Evolutionary conservation across 768 basidiomycete species (phyloP).

Genomic region (Baorangia bicolor): DNA sequence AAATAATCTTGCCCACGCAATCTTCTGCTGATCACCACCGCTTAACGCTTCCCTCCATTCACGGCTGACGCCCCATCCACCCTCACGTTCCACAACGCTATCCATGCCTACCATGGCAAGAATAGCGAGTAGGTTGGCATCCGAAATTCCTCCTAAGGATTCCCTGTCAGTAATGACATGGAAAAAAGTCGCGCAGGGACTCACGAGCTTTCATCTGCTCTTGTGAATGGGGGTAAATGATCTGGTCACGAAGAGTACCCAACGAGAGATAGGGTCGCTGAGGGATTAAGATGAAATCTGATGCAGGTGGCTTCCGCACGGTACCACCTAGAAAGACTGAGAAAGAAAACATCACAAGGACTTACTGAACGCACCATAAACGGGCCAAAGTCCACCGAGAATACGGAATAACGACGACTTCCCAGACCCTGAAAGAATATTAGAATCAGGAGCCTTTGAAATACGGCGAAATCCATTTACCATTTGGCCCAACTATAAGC

Average conservation of each 20-base stretch:
- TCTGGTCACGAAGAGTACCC: slow-evolving; percentile 92
- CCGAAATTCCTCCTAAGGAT: slow-evolving; percentile 63
- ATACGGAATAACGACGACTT: slow-evolving; percentile 96
- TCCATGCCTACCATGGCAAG: slow-evolving; percentile 83
- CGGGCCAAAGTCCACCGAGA: slow-evolving; percentile 94
- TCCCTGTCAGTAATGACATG: slow-evolving; percentile 4
- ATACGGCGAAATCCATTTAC: slow-evolving; percentile 35
- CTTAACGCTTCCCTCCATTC: slow-evolving; percentile 95
- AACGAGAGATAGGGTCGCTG: slow-evolving; percentile 94
- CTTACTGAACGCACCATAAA: slow-evolving; percentile 38
- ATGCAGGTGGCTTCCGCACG: slow-evolving; percentile 86
- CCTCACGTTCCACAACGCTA: slow-evolving; percentile 85
- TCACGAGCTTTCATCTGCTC: slow-evolving; percentile 74
- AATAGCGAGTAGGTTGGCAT: slow-evolving; percentile 69
- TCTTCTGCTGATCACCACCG: slow-evolving; percentile 95
- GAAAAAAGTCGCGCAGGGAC: slow-evolving; percentile 26
- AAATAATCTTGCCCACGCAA: slow-evolving; percentile 95
- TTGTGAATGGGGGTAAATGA: slow-evolving; percentile 91
- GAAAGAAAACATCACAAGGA: neutral
- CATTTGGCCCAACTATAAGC: slow-evolving; percentile 93
- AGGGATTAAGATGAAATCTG: slow-evolving; percentile 91
- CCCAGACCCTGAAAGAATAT: slow-evolving; percentile 58
- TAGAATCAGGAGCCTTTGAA: neutral
- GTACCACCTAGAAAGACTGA: slow-evolving; percentile 49
- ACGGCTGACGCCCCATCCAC: slow-evolving; percentile 88